Percentiles rank a stretch among this genome's conserved stretches.
phyloP scores from a whole-genome alignment of 2,329 filamentous ascomycete genomes.

The Incumbomyces delicatus region DNA sequence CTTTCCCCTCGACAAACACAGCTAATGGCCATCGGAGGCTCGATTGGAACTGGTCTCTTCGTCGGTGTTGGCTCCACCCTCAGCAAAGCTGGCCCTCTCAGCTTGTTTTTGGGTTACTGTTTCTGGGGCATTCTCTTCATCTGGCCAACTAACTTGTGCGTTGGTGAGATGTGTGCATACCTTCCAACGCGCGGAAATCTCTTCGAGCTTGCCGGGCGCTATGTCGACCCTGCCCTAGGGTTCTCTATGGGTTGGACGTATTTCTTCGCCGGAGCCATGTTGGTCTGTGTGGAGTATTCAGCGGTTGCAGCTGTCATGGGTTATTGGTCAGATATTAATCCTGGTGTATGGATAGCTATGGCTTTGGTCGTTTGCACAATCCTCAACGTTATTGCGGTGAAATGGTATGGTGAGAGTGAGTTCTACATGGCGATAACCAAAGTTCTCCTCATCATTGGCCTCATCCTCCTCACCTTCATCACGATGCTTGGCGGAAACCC shows the following conservation, averaged over 20 bases:
- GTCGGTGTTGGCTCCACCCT: conserved; percentile 28
- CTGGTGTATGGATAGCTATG: conserved; percentile 34
- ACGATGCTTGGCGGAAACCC: conserved; percentile 75
- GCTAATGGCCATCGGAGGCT: conserved; percentile 31
- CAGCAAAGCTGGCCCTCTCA: conserved; percentile 26
- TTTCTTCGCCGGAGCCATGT: conserved; percentile 35
- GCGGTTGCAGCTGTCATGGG: conserved; percentile 36
- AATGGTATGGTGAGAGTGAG: conserved; percentile 64
- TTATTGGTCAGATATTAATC: conserved; percentile 37
- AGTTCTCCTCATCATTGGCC: conserved; percentile 56
- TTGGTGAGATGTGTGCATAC: conserved; percentile 34
- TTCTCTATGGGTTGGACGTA: conserved; percentile 39
- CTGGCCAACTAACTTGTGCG: conserved; percentile 28
- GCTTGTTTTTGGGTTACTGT: conserved; percentile 28
- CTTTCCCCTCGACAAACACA: conserved; percentile 29
- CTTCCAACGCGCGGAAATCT: conserved; percentile 32
- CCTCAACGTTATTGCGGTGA: conserved; percentile 61
- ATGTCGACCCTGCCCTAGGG: conserved; percentile 34
- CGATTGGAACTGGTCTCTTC: conserved; percentile 29
- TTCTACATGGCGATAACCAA: conserved; percentile 63
- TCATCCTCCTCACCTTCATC: conserved; percentile 66
- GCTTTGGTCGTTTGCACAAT: conserved; percentile 34
- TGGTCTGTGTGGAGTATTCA: conserved; percentile 40
- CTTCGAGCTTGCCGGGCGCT: conserved; percentile 30
- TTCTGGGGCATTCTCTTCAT: conserved; percentile 25